A percentile compares a stretch with the other conserved stretches of the same genome.
These are phyloP conservation scores for Excoecaria cochinchinensis DNA, from an alignment of 345 rosid genomes.

Conservation along the genomic window DNA sequence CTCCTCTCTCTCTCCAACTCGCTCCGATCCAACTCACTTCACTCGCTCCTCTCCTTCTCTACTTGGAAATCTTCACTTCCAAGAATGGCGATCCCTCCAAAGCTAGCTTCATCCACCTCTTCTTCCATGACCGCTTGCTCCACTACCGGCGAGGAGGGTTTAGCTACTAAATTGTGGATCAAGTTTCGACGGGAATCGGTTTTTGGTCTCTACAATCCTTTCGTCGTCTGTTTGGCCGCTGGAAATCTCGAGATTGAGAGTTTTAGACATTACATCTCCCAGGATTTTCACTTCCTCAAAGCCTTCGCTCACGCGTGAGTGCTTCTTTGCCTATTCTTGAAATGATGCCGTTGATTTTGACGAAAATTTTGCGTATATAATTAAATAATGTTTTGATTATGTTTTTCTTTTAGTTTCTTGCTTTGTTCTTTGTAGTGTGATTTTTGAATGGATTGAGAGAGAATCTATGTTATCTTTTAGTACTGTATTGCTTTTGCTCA, in stretches of 20 bases:
- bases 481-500: not conserved
- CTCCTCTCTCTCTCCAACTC: constrained; percentile 1
- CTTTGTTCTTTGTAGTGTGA: not conserved
- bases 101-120: constrained; percentile 5
- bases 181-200: constrained; percentile 61
- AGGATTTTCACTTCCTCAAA: constrained; percentile 82
- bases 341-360: not conserved
- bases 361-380: too few species aligned
- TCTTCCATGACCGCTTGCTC: not conserved
- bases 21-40: not conserved
- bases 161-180: constrained; percentile 70
- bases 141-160: constrained; percentile 41
- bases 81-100: constrained; percentile 28
- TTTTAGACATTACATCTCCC: constrained; percentile 75
- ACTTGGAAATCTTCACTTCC: constrained; percentile 6
- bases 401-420: not conserved
- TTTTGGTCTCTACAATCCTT: constrained; percentile 74
- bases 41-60: not conserved
- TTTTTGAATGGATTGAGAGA: not conserved
- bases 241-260: constrained; percentile 71
- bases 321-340: not conserved
- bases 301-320: constrained; percentile 92
- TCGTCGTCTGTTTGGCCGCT: constrained; percentile 67
- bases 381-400: not conserved
- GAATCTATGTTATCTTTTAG: not conserved